Percentiles rank a stretch among this genome's conserved stretches.
These are phyloP conservation scores for Carex cristatella DNA, from an alignment of 176 grass and related monocot genomes.

Conservation along the genomic window DNA sequence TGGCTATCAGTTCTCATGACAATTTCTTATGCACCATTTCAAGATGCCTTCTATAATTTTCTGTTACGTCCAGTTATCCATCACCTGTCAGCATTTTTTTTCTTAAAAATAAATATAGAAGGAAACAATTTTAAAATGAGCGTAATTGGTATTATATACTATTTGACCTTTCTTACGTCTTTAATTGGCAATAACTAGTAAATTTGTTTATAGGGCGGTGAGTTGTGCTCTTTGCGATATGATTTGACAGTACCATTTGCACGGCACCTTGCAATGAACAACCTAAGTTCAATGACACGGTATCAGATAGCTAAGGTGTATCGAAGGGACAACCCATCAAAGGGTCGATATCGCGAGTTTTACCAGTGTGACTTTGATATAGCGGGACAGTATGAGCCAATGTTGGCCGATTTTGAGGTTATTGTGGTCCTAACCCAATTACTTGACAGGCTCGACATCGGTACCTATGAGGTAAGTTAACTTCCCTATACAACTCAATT, in stretches of 20 bases:
- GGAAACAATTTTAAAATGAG: not conserved
- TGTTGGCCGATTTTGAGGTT: conserved; percentile 94
- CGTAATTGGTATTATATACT: not conserved
- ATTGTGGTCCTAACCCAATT: conserved; percentile 86
- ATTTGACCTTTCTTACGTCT: not conserved
- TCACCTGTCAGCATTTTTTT: not conserved
- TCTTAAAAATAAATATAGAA: not conserved
- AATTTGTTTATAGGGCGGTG: conserved; percentile 61
- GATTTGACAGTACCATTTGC: conserved; percentile 97
- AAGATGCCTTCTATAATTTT: not conserved
- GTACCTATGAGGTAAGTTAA: conserved; percentile 50
- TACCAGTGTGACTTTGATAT: conserved; percentile 99
- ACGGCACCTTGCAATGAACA: conserved; percentile 89
- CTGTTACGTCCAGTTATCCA: not conserved
- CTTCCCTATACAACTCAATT: not conserved
- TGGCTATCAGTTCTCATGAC: not conserved
- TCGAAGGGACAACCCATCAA: conserved; percentile 96
- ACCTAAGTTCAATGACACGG: conserved; percentile 65
- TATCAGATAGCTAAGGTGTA: conserved; percentile 99
- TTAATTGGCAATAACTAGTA: not conserved
- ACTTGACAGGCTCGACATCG: conserved; percentile 82
- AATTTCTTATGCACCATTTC: not conserved
- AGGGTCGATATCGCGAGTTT: conserved; percentile 91
- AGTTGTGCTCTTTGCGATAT: conserved; percentile 93
- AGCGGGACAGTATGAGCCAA: conserved; percentile 70